These are phyloP conservation scores for Lunularia cruciata DNA, from an alignment of 225 moss, liverwort and hornwort species.

Conservation along the genomic window DNA sequence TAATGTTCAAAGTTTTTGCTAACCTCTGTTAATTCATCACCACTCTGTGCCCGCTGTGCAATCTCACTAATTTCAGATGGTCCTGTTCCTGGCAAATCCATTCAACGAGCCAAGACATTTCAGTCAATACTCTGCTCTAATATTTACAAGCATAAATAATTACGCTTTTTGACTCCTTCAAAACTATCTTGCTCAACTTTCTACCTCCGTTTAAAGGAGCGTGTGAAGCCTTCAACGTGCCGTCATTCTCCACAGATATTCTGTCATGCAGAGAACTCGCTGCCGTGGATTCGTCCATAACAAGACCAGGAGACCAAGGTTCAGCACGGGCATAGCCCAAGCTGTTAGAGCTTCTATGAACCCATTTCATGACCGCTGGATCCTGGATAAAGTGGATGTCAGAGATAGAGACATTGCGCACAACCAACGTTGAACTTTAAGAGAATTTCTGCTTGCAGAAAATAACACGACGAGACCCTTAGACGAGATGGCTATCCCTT, in stretches of 20 bases:
- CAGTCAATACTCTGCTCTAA: background rate
- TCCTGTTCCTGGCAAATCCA: slow-evolving; percentile 21
- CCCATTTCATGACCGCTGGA: slow-evolving; percentile 57
- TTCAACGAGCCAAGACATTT: background rate
- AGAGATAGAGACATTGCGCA: background rate
- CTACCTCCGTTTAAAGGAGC: slow-evolving; percentile 37
- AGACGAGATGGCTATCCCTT: too few species aligned
- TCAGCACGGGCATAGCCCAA: slow-evolving; percentile 91
- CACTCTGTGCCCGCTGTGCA: slow-evolving; percentile 30
- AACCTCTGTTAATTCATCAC: slow-evolving; percentile 39
- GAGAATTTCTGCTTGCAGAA: too few species aligned
- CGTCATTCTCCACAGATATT: slow-evolving; percentile 64
- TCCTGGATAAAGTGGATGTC: slow-evolving; percentile 46
- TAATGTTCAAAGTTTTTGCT: slow-evolving; percentile 4
- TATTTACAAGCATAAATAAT: background rate
- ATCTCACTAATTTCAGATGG: slow-evolving; percentile 22
- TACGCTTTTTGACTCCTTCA: too few species aligned
- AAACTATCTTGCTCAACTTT: background rate
- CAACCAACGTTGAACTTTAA: too few species aligned
- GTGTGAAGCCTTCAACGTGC: slow-evolving; percentile 45
- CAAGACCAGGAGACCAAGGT: slow-evolving; percentile 78
- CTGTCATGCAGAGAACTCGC: slow-evolving; percentile 15
- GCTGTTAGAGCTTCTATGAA: slow-evolving; percentile 68
- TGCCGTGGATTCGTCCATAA: slow-evolving; percentile 15
- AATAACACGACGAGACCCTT: too few species aligned